phyloP scores from a whole-genome alignment of 2,329 filamentous ascomycete species.

The Aspergillus jensenii region DNA sequence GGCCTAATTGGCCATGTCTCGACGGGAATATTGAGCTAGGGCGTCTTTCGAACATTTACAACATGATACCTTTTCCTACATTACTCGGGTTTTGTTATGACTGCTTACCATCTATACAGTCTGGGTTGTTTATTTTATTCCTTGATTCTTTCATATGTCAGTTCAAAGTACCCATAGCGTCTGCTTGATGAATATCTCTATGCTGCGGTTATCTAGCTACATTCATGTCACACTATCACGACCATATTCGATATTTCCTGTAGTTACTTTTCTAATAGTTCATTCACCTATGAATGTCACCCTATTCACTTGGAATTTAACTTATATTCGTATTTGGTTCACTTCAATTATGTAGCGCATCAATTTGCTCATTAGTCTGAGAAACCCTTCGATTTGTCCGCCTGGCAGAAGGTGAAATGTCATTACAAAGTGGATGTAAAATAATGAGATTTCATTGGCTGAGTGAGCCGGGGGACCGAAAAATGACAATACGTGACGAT shows the following conservation, averaged over 20 bases:
- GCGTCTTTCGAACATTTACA: constrained; percentile 24
- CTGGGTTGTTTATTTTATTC: constrained; percentile 2
- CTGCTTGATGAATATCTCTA: constrained; percentile 16
- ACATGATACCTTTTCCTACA: constrained; percentile 32
- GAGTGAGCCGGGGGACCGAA: constrained; percentile 1
- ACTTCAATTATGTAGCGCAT: too few relatives aligned
- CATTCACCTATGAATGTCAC: not conserved
- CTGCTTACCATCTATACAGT: constrained; percentile 12
- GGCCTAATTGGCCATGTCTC: constrained; percentile 11
- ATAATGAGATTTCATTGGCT: not conserved
- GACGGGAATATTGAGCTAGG: constrained; percentile 13
- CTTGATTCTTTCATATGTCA: constrained; percentile 5
- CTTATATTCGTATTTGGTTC: too few relatives aligned
- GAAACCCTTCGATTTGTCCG: not conserved
- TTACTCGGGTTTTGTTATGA: constrained; percentile 22
- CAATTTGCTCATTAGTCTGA: not conserved
- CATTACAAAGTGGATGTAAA: not conserved
- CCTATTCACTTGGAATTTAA: not conserved
- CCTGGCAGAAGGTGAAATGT: not conserved
- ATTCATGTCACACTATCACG: constrained; percentile 21
- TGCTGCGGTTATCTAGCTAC: constrained; percentile 3
- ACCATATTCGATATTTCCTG: constrained; percentile 16
- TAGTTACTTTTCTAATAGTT: constrained; percentile 9
- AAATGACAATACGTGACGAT: constrained; percentile 18
- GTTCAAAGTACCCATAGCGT: constrained; percentile 19